Base-by-base conservation (phyloP, 345 rosid species). In the Boechera divaricarpa region DNA sequence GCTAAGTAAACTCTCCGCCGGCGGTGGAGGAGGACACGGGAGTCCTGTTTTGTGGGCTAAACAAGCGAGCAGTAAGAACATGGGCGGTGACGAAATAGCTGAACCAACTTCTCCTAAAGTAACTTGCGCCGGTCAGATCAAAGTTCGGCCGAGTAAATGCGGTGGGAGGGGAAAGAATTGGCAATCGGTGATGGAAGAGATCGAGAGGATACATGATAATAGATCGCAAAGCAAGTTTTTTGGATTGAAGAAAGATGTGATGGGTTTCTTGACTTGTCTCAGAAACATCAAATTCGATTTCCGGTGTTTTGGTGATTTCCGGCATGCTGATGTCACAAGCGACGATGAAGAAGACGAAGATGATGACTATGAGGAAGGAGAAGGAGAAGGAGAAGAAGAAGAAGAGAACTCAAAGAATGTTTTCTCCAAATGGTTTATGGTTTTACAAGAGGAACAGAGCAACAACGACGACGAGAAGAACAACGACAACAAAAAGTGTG, bases 41-140 rank as follows among this genome's bases (percentile, higher is more conserved):
- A 89, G 92, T 70, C 95, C 97, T 74, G 83, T 82, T 8, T 66
- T 86, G n/a, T 86, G 94, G 96, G 83, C 88, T 47, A 89, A 87
- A 72, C 79, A 79, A 72, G 77, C 77, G 15, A 79, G 79, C 11
- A 73, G 41, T 72, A 90, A 85, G 83, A 87, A 82, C 33, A 80
- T 84, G 74, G 90, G 85, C 0, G 48, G 63, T 15, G 74, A 68
- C 0, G 92, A 85, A 63, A 86, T 86, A 33, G 57, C 86, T 0
- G 98, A 94, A 48, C 98, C 98, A 3, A 87, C 91, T 16, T 94
- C 98, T 0, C 98, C 98, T 7, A 87, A 90, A 76, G 97, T 94
- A 7, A 94, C 96, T 1, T 94, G 98, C 24, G 94, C 97, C 4
- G 98, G 98, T 15, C 95, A 94, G 90, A 90, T 94, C 86, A 94